phyloP scores from a whole-genome alignment of 768 basidiomycete species.

The Hypholoma fasciculare region DNA sequence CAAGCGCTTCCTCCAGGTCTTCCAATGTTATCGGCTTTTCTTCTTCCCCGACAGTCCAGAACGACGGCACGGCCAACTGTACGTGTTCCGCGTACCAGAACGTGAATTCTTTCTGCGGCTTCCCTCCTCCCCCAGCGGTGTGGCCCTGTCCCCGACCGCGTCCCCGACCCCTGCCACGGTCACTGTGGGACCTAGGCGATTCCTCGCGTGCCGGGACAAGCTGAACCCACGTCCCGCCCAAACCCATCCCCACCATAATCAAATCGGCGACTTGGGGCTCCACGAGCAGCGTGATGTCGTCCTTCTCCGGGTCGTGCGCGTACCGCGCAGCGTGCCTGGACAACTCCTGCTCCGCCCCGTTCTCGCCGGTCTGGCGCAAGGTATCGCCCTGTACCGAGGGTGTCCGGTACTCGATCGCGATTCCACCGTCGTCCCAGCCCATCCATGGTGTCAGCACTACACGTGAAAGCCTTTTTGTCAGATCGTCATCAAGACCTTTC shows the following conservation, averaged over 20 bases:
- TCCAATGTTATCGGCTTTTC: slow-evolving; percentile 4
- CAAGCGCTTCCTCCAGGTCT: not conserved
- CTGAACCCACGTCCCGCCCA: slow-evolving; percentile 63
- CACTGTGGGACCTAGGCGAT: not conserved
- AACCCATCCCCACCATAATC: slow-evolving; percentile 51
- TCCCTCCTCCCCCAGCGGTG: not conserved
- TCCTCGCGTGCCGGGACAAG: slow-evolving; percentile 36
- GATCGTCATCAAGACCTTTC: slow-evolving; percentile 42
- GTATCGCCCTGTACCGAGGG: slow-evolving; percentile 8
- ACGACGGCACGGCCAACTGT: slow-evolving; percentile 54
- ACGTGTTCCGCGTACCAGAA: slow-evolving; percentile 68
- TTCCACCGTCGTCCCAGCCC: slow-evolving; percentile 31
- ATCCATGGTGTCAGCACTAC: slow-evolving; percentile 60
- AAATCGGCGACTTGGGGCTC: slow-evolving; percentile 38
- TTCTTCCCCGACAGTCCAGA: slow-evolving; percentile 30
- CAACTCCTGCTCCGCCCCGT: not conserved
- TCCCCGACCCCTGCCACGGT: slow-evolving; percentile 2
- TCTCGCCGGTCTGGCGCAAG: not conserved
- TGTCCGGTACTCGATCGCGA: slow-evolving; percentile 10
- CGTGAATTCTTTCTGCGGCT: slow-evolving; percentile 15
- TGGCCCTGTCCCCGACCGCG: not conserved
- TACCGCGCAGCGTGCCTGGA: not conserved
- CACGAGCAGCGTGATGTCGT: slow-evolving; percentile 55
- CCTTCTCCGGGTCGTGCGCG: slow-evolving; percentile 42
- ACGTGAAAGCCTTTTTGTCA: slow-evolving; percentile 47